phyloP scores from a whole-genome alignment of 2,329 filamentous ascomycete genomes.

The Hypoxylon sp. region DNA sequence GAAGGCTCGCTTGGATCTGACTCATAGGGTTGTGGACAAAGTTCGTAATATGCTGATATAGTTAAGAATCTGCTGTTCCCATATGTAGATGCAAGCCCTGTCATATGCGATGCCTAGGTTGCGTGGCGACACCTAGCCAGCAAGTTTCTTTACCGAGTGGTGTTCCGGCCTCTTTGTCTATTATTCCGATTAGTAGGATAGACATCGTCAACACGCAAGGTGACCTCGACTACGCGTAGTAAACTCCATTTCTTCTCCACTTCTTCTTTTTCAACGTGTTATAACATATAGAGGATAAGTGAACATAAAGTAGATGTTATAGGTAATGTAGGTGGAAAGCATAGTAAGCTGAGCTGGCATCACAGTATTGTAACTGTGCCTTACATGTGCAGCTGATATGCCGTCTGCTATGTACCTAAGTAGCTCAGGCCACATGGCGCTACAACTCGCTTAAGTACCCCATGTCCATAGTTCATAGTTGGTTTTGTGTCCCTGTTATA shows the following conservation, averaged over 20 bases:
- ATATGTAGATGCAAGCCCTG: slow-evolving; percentile 12
- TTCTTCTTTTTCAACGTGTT: slow-evolving; percentile 8
- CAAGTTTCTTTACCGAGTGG: background rate
- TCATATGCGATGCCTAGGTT: slow-evolving; percentile 19
- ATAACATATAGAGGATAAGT: slow-evolving; percentile 24
- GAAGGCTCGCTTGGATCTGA: slow-evolving; percentile 15
- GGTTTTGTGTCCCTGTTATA: slow-evolving; percentile 14
- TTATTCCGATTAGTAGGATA: slow-evolving; percentile 7
- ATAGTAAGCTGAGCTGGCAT: slow-evolving; percentile 13
- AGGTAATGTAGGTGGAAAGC: background rate
- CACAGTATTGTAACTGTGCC: slow-evolving; percentile 26
- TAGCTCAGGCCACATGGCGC: slow-evolving; percentile 27
- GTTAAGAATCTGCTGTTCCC: slow-evolving; percentile 1
- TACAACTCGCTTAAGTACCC: slow-evolving; percentile 29
- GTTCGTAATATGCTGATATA: slow-evolving; percentile 5
- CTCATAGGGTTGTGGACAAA: slow-evolving; percentile 10
- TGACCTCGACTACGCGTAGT: background rate
- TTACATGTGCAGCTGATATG: slow-evolving; percentile 25
- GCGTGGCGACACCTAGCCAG: slow-evolving; percentile 4
- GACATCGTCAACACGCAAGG: background rate
- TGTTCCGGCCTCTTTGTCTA: slow-evolving; percentile 9
- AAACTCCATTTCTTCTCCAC: slow-evolving; percentile 8
- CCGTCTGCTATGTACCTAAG: slow-evolving; percentile 10
- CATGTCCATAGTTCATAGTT: slow-evolving; percentile 10
- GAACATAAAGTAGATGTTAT: slow-evolving; percentile 6